phyloP scores from a whole-genome alignment of 2,329 filamentous ascomycete species.

The Neonectria hederae region DNA sequence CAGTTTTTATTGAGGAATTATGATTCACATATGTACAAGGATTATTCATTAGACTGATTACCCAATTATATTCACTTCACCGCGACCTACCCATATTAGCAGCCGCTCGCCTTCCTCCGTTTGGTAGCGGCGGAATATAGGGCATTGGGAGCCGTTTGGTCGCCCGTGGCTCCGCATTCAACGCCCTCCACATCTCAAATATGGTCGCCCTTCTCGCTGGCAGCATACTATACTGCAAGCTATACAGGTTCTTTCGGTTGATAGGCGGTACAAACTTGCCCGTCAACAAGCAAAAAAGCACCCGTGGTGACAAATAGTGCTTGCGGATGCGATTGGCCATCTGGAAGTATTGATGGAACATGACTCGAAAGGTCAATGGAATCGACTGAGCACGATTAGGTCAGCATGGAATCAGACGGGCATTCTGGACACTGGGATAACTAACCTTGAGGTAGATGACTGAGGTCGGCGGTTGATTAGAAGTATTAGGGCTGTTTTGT shows the following conservation, averaged over 20 bases:
- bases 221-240: conserved; percentile 97
- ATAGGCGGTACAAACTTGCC: conserved; percentile 96
- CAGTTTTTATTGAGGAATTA: not conserved
- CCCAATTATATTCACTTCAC: conserved; percentile 28
- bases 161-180: conserved; percentile 63
- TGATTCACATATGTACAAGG: not conserved
- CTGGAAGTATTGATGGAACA: conserved; percentile 98
- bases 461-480: conserved; percentile 70
- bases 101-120: conserved; percentile 43
- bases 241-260: conserved; percentile 93
- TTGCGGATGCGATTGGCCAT: conserved; percentile 91
- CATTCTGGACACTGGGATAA: not conserved
- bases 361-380: conserved; percentile 87
- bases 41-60: conserved; percentile 23
- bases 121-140: conserved; percentile 46
- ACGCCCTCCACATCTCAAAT: conserved; percentile 82
- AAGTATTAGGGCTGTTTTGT: conserved; percentile 50
- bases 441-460: conserved; percentile 86
- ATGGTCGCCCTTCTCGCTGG: conserved; percentile 83
- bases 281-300: conserved; percentile 86
- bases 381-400: conserved; percentile 69
- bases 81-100: conserved; percentile 43
- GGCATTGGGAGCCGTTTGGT: conserved; percentile 54
- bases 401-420: conserved; percentile 7
- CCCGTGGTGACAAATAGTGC: conserved; percentile 90